These are phyloP conservation scores for Yamadazyma insecticola DNA, from an alignment of 805 yeast species.

Conservation along the genomic window DNA sequence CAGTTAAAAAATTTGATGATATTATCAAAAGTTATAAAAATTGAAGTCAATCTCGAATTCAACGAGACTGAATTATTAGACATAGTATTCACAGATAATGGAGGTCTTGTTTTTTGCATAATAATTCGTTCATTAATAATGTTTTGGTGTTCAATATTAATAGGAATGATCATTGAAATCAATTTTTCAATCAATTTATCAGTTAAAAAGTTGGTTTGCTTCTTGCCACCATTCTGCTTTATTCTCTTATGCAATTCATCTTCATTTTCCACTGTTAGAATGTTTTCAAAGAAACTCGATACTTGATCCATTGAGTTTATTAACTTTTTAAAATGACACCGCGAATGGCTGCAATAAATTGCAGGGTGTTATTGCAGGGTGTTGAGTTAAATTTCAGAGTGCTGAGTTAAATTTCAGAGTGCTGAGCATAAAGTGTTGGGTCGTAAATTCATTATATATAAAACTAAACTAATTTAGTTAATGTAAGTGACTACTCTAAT, in stretches of 20 bases:
- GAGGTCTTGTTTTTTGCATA: conserved; percentile 61
- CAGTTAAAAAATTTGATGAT: conserved; percentile 55
- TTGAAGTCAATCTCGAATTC: conserved; percentile 56
- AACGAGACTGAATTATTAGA: conserved; percentile 60
- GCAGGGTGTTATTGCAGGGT: no score
- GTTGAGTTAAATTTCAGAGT: no score
- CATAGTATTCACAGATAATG: conserved; percentile 64
- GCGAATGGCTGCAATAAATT: no score
- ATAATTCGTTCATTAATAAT: conserved; percentile 51
- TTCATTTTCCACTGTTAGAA: conserved; percentile 24
- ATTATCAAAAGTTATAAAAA: conserved; percentile 59
- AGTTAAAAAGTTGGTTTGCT: conserved; percentile 29
- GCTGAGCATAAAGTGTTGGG: no score
- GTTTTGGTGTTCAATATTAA: conserved; percentile 43
- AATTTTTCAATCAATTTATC: conserved; percentile 73
- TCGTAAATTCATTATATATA: no score
- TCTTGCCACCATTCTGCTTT: conserved; percentile 2
- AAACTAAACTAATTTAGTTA: no score
- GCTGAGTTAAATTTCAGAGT: no score
- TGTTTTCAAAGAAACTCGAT: conserved; percentile 32
- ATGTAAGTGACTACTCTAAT: no score
- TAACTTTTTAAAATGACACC: no score
- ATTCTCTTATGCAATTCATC: conserved; percentile 1
- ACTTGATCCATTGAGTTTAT: conserved; percentile 41
- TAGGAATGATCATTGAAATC: conserved; percentile 68